These are phyloP conservation scores for Wickerhamiella australiensis DNA, from an alignment of 805 yeast species.

Conservation along the genomic window DNA sequence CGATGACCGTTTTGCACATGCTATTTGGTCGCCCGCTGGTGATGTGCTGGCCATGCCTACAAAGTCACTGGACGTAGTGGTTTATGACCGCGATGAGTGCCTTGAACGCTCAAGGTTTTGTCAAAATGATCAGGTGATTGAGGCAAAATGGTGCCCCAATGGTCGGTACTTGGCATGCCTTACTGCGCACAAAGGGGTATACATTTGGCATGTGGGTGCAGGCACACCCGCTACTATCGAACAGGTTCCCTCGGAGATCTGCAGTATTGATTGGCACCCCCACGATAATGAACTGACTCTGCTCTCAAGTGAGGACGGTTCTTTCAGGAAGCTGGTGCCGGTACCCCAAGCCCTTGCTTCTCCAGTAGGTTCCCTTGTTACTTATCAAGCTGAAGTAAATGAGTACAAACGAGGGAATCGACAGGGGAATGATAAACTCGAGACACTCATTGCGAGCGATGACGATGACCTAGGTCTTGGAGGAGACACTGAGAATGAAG, in stretches of 20 bases:
- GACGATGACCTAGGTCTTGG: background rate
- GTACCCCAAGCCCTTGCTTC: slow-evolving; percentile 19
- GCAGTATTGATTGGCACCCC: slow-evolving; percentile 32
- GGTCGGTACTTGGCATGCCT: slow-evolving; percentile 50
- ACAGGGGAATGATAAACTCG: background rate
- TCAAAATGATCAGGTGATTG: slow-evolving; percentile 33
- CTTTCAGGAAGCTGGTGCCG: slow-evolving; percentile 20
- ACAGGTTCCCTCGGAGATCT: slow-evolving; percentile 15
- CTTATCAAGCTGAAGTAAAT: background rate
- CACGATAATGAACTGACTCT: slow-evolving; percentile 25
- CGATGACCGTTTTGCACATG: slow-evolving; percentile 39
- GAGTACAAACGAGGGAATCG: background rate
- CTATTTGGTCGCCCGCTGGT: slow-evolving; percentile 64
- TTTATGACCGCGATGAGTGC: slow-evolving; percentile 24
- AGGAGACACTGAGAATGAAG: background rate
- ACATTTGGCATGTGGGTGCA: slow-evolving; percentile 44
- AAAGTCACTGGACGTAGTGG: slow-evolving; percentile 27
- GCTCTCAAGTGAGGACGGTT: slow-evolving; percentile 26
- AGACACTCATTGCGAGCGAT: background rate
- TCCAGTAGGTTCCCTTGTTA: slow-evolving; percentile 23
- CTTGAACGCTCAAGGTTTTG: slow-evolving; percentile 18
- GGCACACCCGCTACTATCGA: slow-evolving; percentile 29
- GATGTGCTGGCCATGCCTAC: slow-evolving; percentile 57
- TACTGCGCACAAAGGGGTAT: slow-evolving; percentile 38
- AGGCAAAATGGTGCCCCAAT: slow-evolving; percentile 48